Percentiles rank a stretch among this genome's conserved stretches.
phyloP scores from a whole-genome alignment of 805 yeast genomes.

The Wickerhamomyces kurtzmanii region DNA sequence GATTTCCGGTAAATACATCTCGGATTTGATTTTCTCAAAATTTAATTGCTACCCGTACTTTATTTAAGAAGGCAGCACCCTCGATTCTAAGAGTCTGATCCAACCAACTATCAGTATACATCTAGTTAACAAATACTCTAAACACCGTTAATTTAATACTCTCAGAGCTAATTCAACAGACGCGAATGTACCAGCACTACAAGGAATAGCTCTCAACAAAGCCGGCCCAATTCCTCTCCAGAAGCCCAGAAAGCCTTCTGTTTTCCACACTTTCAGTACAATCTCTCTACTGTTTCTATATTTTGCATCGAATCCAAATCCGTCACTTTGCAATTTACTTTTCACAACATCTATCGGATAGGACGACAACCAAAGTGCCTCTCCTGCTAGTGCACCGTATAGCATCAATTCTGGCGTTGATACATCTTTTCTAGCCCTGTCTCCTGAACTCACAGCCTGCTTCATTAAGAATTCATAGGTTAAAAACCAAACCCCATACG shows the following conservation, averaged over 20 bases:
- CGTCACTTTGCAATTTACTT: conserved; percentile 72
- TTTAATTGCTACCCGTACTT: too few relatives aligned
- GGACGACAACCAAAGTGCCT: conserved; percentile 72
- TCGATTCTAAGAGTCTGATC: too few relatives aligned
- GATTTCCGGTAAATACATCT: too few relatives aligned
- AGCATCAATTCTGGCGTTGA: conserved; percentile 81
- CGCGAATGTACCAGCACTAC: conserved; percentile 71
- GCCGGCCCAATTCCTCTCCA: conserved; percentile 59
- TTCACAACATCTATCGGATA: conserved; percentile 91
- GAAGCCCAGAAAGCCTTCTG: conserved; percentile 40
- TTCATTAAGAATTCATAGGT: conserved; percentile 84
- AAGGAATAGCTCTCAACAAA: conserved; percentile 49
- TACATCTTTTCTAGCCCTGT: conserved; percentile 47
- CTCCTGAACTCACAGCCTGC: conserved; percentile 26
- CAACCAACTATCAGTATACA: too few relatives aligned
- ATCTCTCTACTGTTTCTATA: conserved; percentile 33
- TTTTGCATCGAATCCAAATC: conserved; percentile 31
- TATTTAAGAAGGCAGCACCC: too few relatives aligned
- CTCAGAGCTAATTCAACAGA: conserved; percentile 63
- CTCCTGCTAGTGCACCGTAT: conserved; percentile 88
- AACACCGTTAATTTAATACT: conserved; percentile 38
- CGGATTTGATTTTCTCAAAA: too few relatives aligned
- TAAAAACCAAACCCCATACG: conserved; percentile 82
- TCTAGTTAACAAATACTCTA: too few relatives aligned
- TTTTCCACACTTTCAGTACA: conserved; percentile 15